phyloP scores from a whole-genome alignment of 2,329 filamentous ascomycete species.

The Colletotrichum australisinense region DNA sequence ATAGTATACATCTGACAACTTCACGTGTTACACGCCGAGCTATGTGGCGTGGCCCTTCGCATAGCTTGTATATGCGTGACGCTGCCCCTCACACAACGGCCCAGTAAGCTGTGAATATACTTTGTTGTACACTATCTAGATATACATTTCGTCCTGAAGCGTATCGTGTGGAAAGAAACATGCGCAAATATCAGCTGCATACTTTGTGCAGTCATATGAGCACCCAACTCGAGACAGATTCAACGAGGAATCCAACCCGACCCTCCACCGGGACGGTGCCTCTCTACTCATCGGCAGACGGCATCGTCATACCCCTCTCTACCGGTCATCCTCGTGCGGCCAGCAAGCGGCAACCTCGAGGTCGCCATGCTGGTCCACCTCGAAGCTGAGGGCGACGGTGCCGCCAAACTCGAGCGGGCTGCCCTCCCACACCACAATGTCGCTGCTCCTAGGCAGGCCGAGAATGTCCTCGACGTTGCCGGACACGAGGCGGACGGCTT shows the following conservation, averaged over 20 bases:
- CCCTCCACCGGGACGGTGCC: not conserved
- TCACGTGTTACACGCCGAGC: not conserved
- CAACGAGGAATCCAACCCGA: not conserved
- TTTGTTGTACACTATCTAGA: not conserved
- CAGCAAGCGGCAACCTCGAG: slow-evolving; percentile 47
- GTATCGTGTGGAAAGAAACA: no score
- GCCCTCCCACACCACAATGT: slow-evolving; percentile 57
- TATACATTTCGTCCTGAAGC: no score
- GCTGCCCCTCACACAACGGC: not conserved
- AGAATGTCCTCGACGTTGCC: slow-evolving; percentile 55
- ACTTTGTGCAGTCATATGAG: no score
- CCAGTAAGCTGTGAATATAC: not conserved
- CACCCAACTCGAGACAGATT: not conserved
- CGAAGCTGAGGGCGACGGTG: slow-evolving; percentile 50
- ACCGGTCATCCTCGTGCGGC: slow-evolving; percentile 29
- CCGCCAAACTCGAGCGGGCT: slow-evolving; percentile 53
- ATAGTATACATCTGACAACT: not conserved
- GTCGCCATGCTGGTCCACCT: slow-evolving; percentile 39
- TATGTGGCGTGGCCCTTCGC: not conserved
- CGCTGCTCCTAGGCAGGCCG: slow-evolving; percentile 46
- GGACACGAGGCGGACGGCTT: slow-evolving; percentile 51
- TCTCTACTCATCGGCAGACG: not conserved
- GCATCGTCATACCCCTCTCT: not conserved
- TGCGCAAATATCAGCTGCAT: not conserved
- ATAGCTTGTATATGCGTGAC: not conserved